Evolutionary conservation across 2,329 filamentous ascomycete genomes (phyloP).

Genomic region (Sporothrix euskadiensis): DNA sequence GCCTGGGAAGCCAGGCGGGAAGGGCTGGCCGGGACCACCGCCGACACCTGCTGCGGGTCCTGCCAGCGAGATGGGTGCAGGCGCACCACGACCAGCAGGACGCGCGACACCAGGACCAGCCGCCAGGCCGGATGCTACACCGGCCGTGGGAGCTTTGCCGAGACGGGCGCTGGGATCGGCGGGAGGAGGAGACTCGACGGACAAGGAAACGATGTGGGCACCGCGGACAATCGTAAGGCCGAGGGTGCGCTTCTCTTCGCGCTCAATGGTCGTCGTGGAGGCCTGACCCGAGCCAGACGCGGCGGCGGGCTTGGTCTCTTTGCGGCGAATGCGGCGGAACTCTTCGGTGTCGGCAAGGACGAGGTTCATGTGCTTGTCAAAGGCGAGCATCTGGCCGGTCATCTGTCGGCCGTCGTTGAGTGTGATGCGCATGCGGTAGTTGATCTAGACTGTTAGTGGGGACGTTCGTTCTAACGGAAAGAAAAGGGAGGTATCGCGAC

Average conservation of each 20-base stretch:
- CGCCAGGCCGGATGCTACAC: conserved; percentile 68
- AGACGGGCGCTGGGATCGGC: conserved; percentile 89
- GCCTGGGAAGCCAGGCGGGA: conserved; percentile 55
- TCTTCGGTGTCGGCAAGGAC: conserved; percentile 98
- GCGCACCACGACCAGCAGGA: conserved; percentile 80
- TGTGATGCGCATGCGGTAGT: conserved; percentile 98
- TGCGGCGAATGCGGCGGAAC: conserved; percentile 87
- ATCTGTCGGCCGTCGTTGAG: conserved; percentile 94
- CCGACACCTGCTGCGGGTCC: conserved; percentile 85
- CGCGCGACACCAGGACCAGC: conserved; percentile 87
- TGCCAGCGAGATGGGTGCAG: conserved; percentile 73
- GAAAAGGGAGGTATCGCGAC: neutral
- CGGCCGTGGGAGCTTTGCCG: conserved; percentile 71
- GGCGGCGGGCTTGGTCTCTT: conserved; percentile 70
- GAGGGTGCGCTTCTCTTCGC: conserved; percentile 96
- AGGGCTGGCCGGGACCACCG: conserved; percentile 60
- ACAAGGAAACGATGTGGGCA: conserved; percentile 90
- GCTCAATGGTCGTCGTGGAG: conserved; percentile 71
- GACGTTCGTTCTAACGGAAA: neutral
- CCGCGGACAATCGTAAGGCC: conserved; percentile 93
- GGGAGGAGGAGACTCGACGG: conserved; percentile 92
- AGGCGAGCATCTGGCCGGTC: conserved; percentile 96
- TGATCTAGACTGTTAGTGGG: conserved; percentile 67
- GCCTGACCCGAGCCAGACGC: conserved; percentile 54
- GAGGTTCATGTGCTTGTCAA: conserved; percentile 99